Percentiles rank a stretch among this genome's conserved stretches.
These are phyloP conservation scores for Neurospora sp. DNA, from an alignment of 495 filamentous ascomycete genomes.

Conservation along the genomic window DNA sequence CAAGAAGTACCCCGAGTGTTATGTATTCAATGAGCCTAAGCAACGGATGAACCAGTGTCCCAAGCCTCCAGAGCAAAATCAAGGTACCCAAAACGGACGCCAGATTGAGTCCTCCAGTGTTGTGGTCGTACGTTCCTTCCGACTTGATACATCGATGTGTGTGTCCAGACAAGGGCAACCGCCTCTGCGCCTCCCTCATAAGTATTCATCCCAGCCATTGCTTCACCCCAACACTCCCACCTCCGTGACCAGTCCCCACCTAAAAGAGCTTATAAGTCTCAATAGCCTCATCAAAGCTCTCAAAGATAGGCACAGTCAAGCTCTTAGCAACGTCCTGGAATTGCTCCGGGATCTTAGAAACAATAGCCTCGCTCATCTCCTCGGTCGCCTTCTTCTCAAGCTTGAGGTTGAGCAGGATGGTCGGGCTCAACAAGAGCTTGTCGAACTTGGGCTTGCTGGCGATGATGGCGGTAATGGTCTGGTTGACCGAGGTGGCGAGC, in stretches of 20 bases:
- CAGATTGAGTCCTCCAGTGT: background rate
- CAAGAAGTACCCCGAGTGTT: background rate
- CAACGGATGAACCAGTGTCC: background rate
- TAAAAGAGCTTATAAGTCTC: constrained; percentile 9
- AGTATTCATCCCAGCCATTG: background rate
- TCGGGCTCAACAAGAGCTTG: constrained; percentile 18
- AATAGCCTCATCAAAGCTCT: constrained; percentile 20
- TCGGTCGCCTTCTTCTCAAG: constrained; percentile 23
- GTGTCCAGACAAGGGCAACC: background rate
- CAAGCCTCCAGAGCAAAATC: background rate
- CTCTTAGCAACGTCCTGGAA: constrained; percentile 14
- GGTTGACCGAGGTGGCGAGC: constrained; percentile 16
- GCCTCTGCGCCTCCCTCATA: background rate
- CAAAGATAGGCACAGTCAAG: constrained; percentile 18
- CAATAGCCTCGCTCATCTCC: constrained; percentile 18
- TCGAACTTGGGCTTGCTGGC: constrained; percentile 25
- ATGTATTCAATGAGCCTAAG: background rate
- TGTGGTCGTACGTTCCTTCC: too few relatives aligned
- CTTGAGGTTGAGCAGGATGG: constrained; percentile 23
- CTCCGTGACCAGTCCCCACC: background rate
- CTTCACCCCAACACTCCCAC: background rate
- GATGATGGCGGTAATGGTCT: constrained; percentile 17
- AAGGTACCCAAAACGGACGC: background rate
- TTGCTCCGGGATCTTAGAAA: constrained; percentile 23
- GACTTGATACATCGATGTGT: too few relatives aligned